Evolutionary conservation across 2,329 filamentous ascomycete genomes (phyloP).

Genomic region (Epichloe sp.): DNA sequence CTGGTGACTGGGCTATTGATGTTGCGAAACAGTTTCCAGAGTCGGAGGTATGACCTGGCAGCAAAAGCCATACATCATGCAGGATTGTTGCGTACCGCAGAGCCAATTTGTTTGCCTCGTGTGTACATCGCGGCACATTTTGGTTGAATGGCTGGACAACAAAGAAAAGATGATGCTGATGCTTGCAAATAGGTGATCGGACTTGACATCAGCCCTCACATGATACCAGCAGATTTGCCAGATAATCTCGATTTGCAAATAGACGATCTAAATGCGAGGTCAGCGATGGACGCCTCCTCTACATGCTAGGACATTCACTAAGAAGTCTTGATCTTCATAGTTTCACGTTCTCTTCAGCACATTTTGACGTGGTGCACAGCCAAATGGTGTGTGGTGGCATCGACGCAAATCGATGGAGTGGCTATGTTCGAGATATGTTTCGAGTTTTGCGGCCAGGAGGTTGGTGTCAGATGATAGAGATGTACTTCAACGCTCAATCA

Average conservation of each 20-base stretch:
- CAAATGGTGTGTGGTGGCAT: constrained; percentile 60
- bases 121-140: no score
- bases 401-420: constrained; percentile 56
- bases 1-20: constrained; percentile 57
- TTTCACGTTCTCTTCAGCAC: constrained; percentile 54
- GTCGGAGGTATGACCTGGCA: constrained; percentile 41
- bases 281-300: constrained; percentile 10
- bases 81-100: background rate
- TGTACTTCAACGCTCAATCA: constrained; percentile 76
- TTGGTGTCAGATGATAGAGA: constrained; percentile 82
- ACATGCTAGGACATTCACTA: background rate
- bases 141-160: background rate
- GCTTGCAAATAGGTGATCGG: constrained; percentile 45
- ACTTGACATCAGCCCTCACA: constrained; percentile 58
- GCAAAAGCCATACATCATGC: background rate
- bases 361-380: constrained; percentile 78
- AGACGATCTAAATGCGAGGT: constrained; percentile 57
- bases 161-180: background rate
- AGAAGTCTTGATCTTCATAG: constrained; percentile 16
- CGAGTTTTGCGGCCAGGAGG: constrained; percentile 60
- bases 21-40: constrained; percentile 51
- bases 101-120: background rate
- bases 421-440: constrained; percentile 65
- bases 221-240: constrained; percentile 50
- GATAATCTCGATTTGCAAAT: constrained; percentile 59